Percentiles rank a stretch among this genome's conserved stretches.
Evolutionary conservation across 1,284 basidiomycete genomes (phyloP).

Genomic region (Acaromyces ingoldii): DNA sequence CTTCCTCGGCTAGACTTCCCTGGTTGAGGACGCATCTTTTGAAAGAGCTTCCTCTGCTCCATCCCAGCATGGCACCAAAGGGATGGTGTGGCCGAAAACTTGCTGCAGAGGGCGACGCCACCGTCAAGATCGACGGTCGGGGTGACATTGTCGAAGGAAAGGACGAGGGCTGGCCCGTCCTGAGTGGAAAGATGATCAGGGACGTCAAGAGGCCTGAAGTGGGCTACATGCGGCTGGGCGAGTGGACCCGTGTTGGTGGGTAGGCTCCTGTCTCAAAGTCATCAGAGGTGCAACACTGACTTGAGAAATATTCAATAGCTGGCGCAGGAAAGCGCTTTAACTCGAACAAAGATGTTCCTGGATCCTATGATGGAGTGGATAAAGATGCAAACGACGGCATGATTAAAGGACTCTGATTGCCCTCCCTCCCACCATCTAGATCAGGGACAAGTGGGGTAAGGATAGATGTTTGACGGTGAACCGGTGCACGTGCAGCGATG

Average conservation of each 20-base stretch:
- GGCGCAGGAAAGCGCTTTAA: no score
- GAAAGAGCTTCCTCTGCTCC: constrained; percentile 38
- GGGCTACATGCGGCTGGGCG: constrained; percentile 36
- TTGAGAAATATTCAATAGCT: no score
- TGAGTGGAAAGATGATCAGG: constrained; percentile 17
- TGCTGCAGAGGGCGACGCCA: constrained; percentile 8
- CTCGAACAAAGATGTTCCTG: no score
- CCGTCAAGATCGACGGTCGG: constrained; percentile 8
- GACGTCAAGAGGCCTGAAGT: constrained; percentile 35
- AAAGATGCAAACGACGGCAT: no score
- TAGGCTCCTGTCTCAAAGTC: no score
- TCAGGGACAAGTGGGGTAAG: no score
- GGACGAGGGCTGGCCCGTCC: constrained; percentile 3
- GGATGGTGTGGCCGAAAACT: constrained; percentile 11
- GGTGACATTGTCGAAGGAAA: constrained; percentile 8
- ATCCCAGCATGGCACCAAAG: constrained; percentile 35
- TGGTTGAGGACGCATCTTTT: constrained; percentile 44
- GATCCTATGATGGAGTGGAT: no score
- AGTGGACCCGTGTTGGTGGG: constrained; percentile 22
- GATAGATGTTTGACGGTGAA: no score
- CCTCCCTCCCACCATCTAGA: no score
- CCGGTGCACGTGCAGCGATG: no score
- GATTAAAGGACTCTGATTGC: no score
- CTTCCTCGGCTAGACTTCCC: not conserved
- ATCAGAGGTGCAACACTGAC: no score